phyloP scores from a whole-genome alignment of 192 early-diverging fungal species.

The Coemansia nantahalensis region DNA sequence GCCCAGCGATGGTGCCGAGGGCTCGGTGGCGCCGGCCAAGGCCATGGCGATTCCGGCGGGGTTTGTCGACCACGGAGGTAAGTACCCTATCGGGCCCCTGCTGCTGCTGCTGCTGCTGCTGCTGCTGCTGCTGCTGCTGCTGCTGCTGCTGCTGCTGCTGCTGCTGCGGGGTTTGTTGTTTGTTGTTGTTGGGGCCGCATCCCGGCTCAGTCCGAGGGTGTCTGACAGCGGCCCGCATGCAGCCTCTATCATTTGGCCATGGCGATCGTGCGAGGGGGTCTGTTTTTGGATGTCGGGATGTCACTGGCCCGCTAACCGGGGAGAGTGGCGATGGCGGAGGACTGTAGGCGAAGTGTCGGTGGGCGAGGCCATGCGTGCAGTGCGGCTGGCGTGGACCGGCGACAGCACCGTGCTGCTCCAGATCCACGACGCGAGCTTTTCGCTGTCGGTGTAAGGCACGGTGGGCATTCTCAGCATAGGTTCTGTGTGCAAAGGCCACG shows the following conservation, averaged over 20 bases:
- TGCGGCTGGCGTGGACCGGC: conserved; percentile 39
- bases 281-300: too few relatives aligned
- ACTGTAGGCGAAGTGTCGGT: conserved; percentile 20
- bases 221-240: too few relatives aligned
- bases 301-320: too few relatives aligned
- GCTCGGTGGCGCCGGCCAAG: conserved; percentile 32
- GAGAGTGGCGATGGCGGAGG: too few relatives aligned
- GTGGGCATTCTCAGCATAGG: too few relatives aligned
- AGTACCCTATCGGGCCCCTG: too few relatives aligned
- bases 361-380: conserved; percentile 13
- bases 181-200: conserved; percentile 3
- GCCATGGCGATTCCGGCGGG: conserved; percentile 42
- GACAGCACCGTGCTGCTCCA: conserved; percentile 37
- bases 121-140: neutral
- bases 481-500: too few relatives aligned
- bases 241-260: too few relatives aligned
- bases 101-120: neutral
- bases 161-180: neutral
- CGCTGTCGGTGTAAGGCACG: conserved; percentile 28
- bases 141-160: conserved; percentile 1
- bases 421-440: conserved; percentile 44
- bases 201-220: too few relatives aligned
- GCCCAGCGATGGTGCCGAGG: conserved; percentile 15
- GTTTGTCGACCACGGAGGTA: conserved; percentile 30
- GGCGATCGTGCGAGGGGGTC: too few relatives aligned